Percentiles rank a stretch among this genome's conserved stretches.
These are phyloP conservation scores for Termitomyces sp. DNA, from an alignment of 768 basidiomycete genomes.

Conservation along the genomic window DNA sequence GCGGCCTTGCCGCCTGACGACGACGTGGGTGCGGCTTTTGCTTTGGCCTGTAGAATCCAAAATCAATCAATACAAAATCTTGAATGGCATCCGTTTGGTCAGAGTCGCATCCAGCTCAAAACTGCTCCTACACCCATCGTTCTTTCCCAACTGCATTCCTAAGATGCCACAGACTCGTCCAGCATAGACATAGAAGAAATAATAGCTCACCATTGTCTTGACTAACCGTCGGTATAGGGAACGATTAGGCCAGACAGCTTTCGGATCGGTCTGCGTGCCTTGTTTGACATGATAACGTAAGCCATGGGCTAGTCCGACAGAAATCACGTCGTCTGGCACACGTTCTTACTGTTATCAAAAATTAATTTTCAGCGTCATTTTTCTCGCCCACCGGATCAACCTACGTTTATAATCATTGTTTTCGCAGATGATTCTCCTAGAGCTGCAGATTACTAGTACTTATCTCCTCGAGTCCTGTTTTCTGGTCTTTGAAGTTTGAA, in stretches of 20 bases:
- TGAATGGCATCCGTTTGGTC: slow-evolving; percentile 28
- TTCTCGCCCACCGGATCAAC: too few relatives aligned
- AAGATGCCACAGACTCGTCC: not conserved
- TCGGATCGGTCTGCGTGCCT: slow-evolving; percentile 28
- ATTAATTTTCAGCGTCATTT: too few relatives aligned
- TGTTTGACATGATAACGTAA: slow-evolving; percentile 34
- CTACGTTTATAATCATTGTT: too few relatives aligned
- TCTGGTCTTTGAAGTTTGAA: not conserved
- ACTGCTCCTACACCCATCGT: not conserved
- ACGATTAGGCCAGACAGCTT: slow-evolving; percentile 13
- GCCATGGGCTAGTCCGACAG: too few relatives aligned
- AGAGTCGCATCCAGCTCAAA: slow-evolving; percentile 32
- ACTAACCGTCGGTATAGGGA: slow-evolving; percentile 37
- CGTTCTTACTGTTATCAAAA: not conserved
- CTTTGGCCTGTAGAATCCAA: slow-evolving; percentile 47
- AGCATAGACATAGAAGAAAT: slow-evolving; percentile 6
- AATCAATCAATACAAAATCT: slow-evolving; percentile 17
- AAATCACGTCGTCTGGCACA: too few relatives aligned
- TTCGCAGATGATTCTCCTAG: not conserved
- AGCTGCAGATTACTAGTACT: not conserved
- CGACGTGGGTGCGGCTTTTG: slow-evolving; percentile 72
- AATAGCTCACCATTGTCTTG: slow-evolving; percentile 36
- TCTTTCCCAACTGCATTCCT: not conserved
- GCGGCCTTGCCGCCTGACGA: slow-evolving; percentile 70
- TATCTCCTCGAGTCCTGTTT: not conserved